A percentile compares a stretch with the other conserved stretches of the same genome.
Conservation (phyloP, 176 grass and related monocot genomes). For the Puccinellia tenuiflora region DNA sequence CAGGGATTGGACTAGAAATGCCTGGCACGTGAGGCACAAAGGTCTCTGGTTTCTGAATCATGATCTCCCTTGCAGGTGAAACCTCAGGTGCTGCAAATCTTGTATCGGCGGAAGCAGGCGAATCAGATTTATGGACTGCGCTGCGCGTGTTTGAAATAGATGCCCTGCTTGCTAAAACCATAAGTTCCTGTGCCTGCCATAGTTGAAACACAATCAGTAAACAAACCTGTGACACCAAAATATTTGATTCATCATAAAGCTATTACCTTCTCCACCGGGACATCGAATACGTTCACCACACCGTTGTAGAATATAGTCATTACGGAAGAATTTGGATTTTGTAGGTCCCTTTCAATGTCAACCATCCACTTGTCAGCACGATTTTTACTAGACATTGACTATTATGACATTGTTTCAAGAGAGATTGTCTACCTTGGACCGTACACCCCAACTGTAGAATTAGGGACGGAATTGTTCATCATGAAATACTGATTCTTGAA, state of each 20-base stretch:
- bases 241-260: not conserved
- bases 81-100: constrained; percentile 34
- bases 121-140: constrained; percentile 10
- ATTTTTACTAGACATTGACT: not conserved
- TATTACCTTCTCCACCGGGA: constrained; percentile 65
- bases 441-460: constrained; percentile 42
- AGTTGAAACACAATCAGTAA: constrained; percentile 9
- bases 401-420: not conserved
- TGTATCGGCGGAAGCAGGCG: not conserved
- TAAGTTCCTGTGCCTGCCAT: constrained; percentile 59
- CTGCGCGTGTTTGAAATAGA: constrained; percentile 27
- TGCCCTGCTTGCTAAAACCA: constrained; percentile 67
- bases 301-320: constrained; percentile 90
- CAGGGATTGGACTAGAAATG: constrained; percentile 30
- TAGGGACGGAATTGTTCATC: constrained; percentile 15
- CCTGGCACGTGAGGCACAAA: constrained; percentile 16
- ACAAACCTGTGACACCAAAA: constrained; percentile 14
- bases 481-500: constrained; percentile 39
- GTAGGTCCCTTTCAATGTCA: constrained; percentile 36
- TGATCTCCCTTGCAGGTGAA: constrained; percentile 35
- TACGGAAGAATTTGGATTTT: constrained; percentile 29
- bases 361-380: constrained; percentile 4
- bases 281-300: constrained; percentile 66
- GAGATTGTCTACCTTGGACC: constrained; percentile 25
- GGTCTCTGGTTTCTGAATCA: constrained; percentile 18